These are phyloP conservation scores for Kurtzmaniella quercitrusa DNA, from an alignment of 1,139 yeast genomes.

Conservation along the genomic window DNA sequence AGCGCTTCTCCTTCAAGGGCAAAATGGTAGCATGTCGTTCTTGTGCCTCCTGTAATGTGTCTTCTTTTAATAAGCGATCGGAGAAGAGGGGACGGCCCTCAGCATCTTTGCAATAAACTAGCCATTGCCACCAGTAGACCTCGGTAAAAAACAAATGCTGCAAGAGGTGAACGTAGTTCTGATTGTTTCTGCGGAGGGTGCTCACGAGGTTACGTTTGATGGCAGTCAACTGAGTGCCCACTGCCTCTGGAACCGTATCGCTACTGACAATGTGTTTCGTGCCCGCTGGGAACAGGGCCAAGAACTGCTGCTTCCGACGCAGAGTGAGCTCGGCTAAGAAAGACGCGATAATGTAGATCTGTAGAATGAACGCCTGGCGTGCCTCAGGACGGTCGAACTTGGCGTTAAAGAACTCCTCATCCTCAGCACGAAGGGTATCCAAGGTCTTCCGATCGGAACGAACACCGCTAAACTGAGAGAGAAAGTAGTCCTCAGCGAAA, in stretches of 20 bases:
- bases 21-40: constrained; percentile 16
- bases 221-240: constrained; percentile 18
- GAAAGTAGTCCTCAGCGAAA: constrained; percentile 37
- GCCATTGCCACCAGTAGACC: constrained; percentile 41
- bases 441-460: constrained; percentile 9
- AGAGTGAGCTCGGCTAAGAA: constrained; percentile 28
- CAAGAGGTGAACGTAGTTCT: constrained; percentile 23
- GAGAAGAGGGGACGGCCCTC: constrained; percentile 28
- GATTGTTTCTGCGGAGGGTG: constrained; percentile 20
- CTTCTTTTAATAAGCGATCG: constrained; percentile 17
- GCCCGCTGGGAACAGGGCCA: constrained; percentile 23
- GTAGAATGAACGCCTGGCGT: constrained; percentile 27
- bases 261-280: constrained; percentile 32
- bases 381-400: constrained; percentile 24
- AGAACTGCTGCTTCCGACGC: constrained; percentile 20
- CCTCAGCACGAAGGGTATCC: constrained; percentile 20
- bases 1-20: constrained; percentile 31
- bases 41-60: constrained; percentile 17
- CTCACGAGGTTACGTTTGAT: constrained; percentile 25
- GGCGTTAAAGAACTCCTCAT: constrained; percentile 22
- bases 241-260: constrained; percentile 24
- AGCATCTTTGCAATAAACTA: constrained; percentile 34
- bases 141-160: constrained; percentile 27
- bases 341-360: constrained; percentile 27
- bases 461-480: constrained; percentile 23